Conservation (phyloP, 2,329 filamentous ascomycete genomes). For the Apiospora rasikravindrae region DNA sequence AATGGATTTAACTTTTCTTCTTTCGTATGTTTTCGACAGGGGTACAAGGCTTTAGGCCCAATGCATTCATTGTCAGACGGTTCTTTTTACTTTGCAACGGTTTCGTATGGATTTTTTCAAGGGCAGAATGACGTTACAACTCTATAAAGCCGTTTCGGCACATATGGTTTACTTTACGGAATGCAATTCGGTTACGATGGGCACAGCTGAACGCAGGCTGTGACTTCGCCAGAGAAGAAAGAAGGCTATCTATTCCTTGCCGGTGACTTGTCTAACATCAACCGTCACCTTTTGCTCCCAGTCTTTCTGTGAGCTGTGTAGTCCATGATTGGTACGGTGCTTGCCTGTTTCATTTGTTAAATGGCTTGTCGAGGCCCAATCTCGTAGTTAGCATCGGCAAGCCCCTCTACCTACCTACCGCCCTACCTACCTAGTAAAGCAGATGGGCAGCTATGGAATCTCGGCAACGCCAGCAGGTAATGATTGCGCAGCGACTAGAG, state of each 20-base stretch:
- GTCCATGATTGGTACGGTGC: not conserved
- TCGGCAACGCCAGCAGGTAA: not conserved
- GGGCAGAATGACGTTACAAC: constrained; percentile 15
- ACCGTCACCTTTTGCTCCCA: not conserved
- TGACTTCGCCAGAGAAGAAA: constrained; percentile 1
- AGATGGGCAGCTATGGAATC: not conserved
- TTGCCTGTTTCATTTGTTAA: not conserved
- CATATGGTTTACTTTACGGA: constrained; percentile 10
- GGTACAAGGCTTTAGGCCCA: constrained; percentile 9
- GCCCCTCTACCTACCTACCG: not conserved
- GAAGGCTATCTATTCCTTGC: not conserved
- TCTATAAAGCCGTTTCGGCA: not conserved
- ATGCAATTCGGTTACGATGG: constrained; percentile 11
- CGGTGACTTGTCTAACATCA: not conserved
- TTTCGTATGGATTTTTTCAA: constrained; percentile 8
- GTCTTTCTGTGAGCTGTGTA: not conserved
- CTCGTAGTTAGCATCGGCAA: not conserved
- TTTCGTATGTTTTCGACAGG: constrained; percentile 10
- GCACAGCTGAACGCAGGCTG: constrained; percentile 8
- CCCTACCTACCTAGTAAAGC: not conserved
- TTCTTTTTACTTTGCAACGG: constrained; percentile 2
- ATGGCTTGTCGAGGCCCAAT: not conserved
- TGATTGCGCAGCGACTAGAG: not conserved
- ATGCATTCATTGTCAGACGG: constrained; percentile 15
- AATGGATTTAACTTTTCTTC: constrained; percentile 7